phyloP scores from a whole-genome alignment of 306 rosid genomes.

The Sicyos edulis region DNA sequence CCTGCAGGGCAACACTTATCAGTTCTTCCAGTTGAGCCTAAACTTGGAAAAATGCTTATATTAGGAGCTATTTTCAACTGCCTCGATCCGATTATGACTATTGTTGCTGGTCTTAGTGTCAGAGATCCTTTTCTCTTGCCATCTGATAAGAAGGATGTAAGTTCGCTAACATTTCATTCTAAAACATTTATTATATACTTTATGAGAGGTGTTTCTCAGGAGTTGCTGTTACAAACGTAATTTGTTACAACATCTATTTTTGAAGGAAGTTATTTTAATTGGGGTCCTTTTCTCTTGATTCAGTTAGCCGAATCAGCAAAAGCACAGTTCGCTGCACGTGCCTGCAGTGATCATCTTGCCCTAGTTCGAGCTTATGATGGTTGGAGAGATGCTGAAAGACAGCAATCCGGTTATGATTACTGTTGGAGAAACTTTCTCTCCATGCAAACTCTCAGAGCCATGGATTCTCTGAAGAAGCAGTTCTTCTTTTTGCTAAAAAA shows the following conservation, averaged over 20 bases:
- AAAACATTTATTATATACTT: background rate
- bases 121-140: constrained; percentile 95
- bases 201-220: background rate
- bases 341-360: constrained; percentile 83
- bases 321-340: constrained; percentile 42
- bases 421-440: constrained; percentile 94
- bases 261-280: constrained; percentile 20
- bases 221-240: background rate
- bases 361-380: constrained; percentile 79
- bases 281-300: constrained; percentile 26
- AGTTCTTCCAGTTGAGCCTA: constrained; percentile 94
- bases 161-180: constrained; percentile 21
- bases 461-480: constrained; percentile 80
- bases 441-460: constrained; percentile 70
- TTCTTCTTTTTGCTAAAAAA: constrained; percentile 70
- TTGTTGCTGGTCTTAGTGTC: constrained; percentile 87
- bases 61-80: constrained; percentile 87
- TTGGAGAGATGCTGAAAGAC: constrained; percentile 76
- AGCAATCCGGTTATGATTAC: constrained; percentile 65
- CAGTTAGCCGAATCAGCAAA: constrained; percentile 45
- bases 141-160: constrained; percentile 84
- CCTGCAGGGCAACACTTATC: constrained; percentile 66
- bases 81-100: constrained; percentile 80
- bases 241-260: background rate
- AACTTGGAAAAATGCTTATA: constrained; percentile 92